These are phyloP conservation scores for Protomyces arabidopsidicola DNA, from an alignment of 1,139 yeast genomes.

Conservation along the genomic window DNA sequence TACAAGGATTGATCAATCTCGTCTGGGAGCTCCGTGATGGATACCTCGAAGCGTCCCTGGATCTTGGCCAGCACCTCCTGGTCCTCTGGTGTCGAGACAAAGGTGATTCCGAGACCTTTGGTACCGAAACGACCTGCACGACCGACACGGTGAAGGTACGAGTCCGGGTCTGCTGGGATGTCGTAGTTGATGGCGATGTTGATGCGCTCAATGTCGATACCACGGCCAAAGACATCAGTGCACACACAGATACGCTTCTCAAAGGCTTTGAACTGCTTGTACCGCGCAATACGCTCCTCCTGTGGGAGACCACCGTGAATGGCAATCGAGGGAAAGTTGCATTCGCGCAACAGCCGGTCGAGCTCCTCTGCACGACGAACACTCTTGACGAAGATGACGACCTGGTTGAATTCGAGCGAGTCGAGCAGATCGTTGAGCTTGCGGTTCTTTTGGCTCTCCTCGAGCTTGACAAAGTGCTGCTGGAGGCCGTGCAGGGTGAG, in stretches of 20 bases:
- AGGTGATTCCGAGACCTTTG: constrained; percentile 92
- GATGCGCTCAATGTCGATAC: constrained; percentile 98
- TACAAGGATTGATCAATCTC: constrained; percentile 96
- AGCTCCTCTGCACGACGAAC: constrained; percentile 89
- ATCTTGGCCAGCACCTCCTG: constrained; percentile 86
- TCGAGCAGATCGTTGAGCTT: constrained; percentile 89
- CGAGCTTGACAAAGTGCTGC: constrained; percentile 87
- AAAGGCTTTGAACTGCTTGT: constrained; percentile 94
- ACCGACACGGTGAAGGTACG: constrained; percentile 97
- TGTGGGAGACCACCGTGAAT: constrained; percentile 95
- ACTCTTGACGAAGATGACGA: constrained; percentile 90
- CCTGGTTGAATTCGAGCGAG: constrained; percentile 95
- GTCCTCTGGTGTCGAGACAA: constrained; percentile 80
- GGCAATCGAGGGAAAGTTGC: constrained; percentile 95
- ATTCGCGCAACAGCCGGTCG: constrained; percentile 81
- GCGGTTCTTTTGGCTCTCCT: constrained; percentile 89
- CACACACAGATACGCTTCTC: constrained; percentile 98
- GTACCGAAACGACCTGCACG: constrained; percentile 99
- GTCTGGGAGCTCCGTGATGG: constrained; percentile 90
- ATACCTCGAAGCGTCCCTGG: constrained; percentile 96
- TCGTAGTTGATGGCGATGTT: constrained; percentile 97
- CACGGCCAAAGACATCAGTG: constrained; percentile 98
- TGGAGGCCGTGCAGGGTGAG: constrained; percentile 96
- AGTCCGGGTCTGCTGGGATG: constrained; percentile 65
- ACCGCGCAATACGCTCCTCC: constrained; percentile 95